Base-by-base conservation (phyloP, 768 basidiomycete species). In the Agrocybe chaxingu region DNA sequence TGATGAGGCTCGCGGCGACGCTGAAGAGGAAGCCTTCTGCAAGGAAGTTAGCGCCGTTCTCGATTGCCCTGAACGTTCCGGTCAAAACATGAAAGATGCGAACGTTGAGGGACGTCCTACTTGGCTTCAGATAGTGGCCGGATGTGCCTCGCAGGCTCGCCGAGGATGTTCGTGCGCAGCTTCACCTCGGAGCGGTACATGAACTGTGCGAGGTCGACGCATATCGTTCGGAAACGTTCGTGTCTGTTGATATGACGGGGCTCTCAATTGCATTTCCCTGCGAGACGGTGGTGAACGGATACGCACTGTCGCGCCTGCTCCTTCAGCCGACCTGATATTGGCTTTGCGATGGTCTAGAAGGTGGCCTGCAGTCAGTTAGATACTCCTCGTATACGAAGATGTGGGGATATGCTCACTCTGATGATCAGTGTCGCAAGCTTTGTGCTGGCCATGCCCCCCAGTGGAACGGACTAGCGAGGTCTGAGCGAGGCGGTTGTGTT, bases 11-110 rank as follows among this genome's bases (percentile, higher is more conserved):
- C 1, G 85, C 84, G 0, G 91, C 90, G 2, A 93, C 91, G 13
- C 71, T 62, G 61, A 93, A 93, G 3, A 93, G 76, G 57, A 93
- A 93, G 0, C 88, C 88, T 66, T 93, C 91, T 0, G 91, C 91
- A 4, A 93, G 73, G 4, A 84, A 75, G 56, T 92, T 93, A 11
- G 91, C 88, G 16, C 91, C 91, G 57, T 87, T 91, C 52, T 92
- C 89, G 51, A 93, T 87, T 0, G 91, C 91, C 51, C 89, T 90
- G 55, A 13, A 31, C 2, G 31, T 24, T 24, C 24, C 24, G 24
- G 3, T 24, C 24, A 5, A 5, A 24, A n/a, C 24, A 30, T 4
- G 18, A 19, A 12, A 16, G 29, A 33, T 30, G 2, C 19, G 4
- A 19, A 3, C 12, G 8, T 18, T 39, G 10, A 13, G 9, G 3